Conservation (phyloP, 345 rosid genomes). For the Fremontodendron californicum region DNA sequence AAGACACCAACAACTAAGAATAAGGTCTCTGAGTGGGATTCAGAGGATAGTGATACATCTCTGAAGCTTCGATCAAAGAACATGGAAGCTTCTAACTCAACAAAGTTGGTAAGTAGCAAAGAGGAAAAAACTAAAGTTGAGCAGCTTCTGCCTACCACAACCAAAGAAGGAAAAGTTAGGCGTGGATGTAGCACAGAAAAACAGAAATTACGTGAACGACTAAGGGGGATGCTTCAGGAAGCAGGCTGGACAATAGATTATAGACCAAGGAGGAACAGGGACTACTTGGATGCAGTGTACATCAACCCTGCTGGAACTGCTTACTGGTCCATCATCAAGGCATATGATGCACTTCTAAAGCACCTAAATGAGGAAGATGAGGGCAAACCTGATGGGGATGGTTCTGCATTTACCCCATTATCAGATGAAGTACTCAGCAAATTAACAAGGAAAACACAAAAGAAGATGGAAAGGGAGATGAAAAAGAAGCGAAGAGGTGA, state of each 20-base stretch:
- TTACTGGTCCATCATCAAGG: too few relatives aligned
- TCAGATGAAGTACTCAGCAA: constrained; percentile 69
- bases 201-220: too few relatives aligned
- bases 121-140: too few relatives aligned
- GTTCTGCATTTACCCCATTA: constrained; percentile 51
- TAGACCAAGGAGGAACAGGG: too few relatives aligned
- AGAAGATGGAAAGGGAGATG: constrained; percentile 56
- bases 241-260: too few relatives aligned
- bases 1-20: constrained; percentile 32
- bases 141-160: too few relatives aligned
- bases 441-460: constrained; percentile 59
- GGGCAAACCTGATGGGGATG: constrained; percentile 29
- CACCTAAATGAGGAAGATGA: constrained; percentile 50
- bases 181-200: too few relatives aligned
- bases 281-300: too few relatives aligned
- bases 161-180: too few relatives aligned
- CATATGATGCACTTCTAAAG: too few relatives aligned
- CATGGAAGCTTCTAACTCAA: constrained; percentile 30
- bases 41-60: constrained; percentile 47
- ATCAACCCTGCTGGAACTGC: too few relatives aligned
- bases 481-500: constrained; percentile 47
- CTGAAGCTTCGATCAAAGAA: constrained; percentile 34
- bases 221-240: too few relatives aligned
- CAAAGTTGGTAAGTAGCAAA: constrained; percentile 27
- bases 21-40: constrained; percentile 39